Conservation (phyloP, 441 rosid genomes). For the Gossypium davidsonii region DNA sequence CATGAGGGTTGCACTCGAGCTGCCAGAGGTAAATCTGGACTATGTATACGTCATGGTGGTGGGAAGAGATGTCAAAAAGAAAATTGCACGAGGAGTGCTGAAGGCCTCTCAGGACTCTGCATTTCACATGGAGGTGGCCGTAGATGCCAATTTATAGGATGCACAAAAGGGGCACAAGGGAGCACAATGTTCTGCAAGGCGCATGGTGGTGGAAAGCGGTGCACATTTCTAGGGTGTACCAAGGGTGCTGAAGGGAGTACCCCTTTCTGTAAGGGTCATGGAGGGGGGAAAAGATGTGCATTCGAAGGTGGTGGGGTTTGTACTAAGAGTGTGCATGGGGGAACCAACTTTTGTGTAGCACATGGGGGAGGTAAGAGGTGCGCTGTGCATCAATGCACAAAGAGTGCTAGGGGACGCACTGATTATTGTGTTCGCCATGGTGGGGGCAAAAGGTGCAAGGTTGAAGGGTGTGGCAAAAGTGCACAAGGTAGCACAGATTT, state of each 20-base stretch:
- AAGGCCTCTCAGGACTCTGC: slow-evolving; percentile 94
- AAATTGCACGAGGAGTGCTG: slow-evolving; percentile 89
- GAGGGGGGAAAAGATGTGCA: slow-evolving; percentile 93
- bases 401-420: slow-evolving; percentile 96
- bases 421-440: slow-evolving; percentile 95
- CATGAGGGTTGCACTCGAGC: slow-evolving; percentile 77
- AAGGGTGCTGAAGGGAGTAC: slow-evolving; percentile 99
- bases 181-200: slow-evolving; percentile 97
- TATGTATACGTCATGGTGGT: slow-evolving; percentile 95
- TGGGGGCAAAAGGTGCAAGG: slow-evolving; percentile 88
- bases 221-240: slow-evolving; percentile 68
- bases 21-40: slow-evolving; percentile 92
- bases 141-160: slow-evolving; percentile 70
- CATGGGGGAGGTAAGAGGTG: slow-evolving; percentile 99
- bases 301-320: slow-evolving; percentile 76
- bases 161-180: slow-evolving; percentile 96
- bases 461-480: slow-evolving; percentile 83
- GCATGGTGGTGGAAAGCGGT: slow-evolving; percentile 96
- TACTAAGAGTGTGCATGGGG: slow-evolving; percentile 95
- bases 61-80: slow-evolving; percentile 93
- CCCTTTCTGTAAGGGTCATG: slow-evolving; percentile 93
- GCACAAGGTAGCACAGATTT: slow-evolving; percentile 97
- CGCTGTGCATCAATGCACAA: slow-evolving; percentile 75
- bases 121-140: slow-evolving; percentile 99
- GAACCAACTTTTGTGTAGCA: slow-evolving; percentile 93